Evolutionary conservation across 257 asterid species (phyloP), one percentile per base, ranked within the genome.

Genomic region (Catharanthus roseus): DNA sequence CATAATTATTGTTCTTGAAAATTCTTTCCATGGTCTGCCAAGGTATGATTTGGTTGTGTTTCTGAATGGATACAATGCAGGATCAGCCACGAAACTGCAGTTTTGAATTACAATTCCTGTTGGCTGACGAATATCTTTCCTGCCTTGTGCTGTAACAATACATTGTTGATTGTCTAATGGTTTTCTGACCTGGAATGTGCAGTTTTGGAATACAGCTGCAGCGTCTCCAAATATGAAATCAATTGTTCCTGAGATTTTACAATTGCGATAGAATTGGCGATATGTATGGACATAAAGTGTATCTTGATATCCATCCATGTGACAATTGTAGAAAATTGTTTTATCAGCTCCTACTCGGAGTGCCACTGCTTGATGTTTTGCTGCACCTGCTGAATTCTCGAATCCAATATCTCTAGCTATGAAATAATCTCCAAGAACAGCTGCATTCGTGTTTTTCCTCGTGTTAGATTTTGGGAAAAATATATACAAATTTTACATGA

Each of bases 1-100:
- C 86, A 92, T 81, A 62, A 92, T 74, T 6, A 92, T 69, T 36
- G 97, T 88, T 53, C 97, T 84, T 0, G 97, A 92, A 26, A 42
- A 89, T 50, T 82, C 85, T 53, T 89, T 92, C 97, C 96, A 92
- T 0, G 97, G 97, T 68, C 97, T 65, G 10, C 89, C 97, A 0
- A 92, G 88, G 65, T 84, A 92, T 1, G 96, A 76, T 64, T 84
- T 83, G 60, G 77, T 21, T 57, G 74, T 62, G 74, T 72, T 49
- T 70, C 85, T 77, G 0, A 65, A 16, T 1, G 84, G 85, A 9
- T 69, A 61, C 1, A 81, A 82, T n/a, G 66, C 89, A 0, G 82
- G 82, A 65, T 82, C 92, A 1, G 96, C 89, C 49, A 77, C 76
- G 21, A 92, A 70, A 11, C 86, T 81, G 80, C 97, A 88, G 77